Conservation (phyloP, 331 rosid species). For the Quercus lobata region DNA sequence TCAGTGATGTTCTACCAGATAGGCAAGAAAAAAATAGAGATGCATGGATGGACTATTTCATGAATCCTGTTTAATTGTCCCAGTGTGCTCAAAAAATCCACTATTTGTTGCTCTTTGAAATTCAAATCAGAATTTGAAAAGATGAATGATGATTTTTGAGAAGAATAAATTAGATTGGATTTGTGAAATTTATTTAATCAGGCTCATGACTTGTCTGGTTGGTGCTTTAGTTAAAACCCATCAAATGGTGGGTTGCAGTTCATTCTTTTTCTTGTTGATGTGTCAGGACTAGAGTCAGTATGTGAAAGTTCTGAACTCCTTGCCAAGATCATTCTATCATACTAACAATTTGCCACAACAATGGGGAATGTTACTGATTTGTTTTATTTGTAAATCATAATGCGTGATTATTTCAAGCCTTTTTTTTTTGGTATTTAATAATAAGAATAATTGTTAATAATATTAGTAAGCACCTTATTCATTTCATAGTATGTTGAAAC, state of each 20-base stretch:
- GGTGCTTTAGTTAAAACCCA: background rate
- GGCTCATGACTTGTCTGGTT: background rate
- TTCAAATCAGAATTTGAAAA: background rate
- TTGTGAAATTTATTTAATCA: background rate
- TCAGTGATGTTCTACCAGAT: background rate
- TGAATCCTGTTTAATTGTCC: background rate
- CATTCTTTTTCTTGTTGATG: background rate
- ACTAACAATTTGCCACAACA: background rate
- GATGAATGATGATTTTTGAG: background rate
- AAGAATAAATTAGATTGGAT: background rate
- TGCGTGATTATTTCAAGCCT: background rate
- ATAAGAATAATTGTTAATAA: too few species aligned
- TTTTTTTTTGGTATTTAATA: background rate
- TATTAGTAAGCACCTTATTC: background rate
- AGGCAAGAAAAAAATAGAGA: background rate
- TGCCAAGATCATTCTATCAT: background rate
- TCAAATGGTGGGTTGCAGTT: background rate
- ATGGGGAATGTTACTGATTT: background rate
- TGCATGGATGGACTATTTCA: background rate
- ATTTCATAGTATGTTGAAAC: background rate
- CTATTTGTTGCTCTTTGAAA: background rate
- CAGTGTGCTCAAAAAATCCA: background rate
- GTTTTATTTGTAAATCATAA: background rate
- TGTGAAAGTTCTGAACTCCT: background rate
- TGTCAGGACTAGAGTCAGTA: background rate